Evolutionary conservation across 192 early-diverging fungal species (phyloP).

Genomic region (Blastocladiella britannica): DNA sequence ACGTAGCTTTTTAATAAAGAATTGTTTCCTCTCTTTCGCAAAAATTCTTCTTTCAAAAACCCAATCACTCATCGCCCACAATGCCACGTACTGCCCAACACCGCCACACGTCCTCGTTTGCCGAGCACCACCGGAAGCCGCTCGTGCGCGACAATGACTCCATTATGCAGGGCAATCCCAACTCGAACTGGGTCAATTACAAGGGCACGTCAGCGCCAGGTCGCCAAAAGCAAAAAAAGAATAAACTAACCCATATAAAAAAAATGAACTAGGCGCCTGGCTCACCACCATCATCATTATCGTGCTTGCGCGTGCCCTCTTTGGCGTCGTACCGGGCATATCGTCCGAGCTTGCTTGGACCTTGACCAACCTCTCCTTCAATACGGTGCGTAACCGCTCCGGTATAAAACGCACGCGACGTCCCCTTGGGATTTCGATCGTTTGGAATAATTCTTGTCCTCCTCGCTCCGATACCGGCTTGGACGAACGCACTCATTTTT

Average conservation of each 20-base stretch:
- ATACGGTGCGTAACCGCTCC: slow-evolving; percentile 36
- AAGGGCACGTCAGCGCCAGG: slow-evolving; percentile 12
- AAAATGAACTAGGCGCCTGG: slow-evolving; percentile 56
- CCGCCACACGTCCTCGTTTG: background rate
- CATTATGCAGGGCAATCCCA: slow-evolving; percentile 16
- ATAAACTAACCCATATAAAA: background rate
- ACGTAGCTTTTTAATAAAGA: slow-evolving; percentile 31
- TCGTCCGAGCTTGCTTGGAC: slow-evolving; percentile 90
- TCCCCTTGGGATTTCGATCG: background rate
- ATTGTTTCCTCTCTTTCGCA: no score
- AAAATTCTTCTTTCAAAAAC: no score
- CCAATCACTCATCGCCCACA: background rate
- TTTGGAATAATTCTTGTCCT: background rate
- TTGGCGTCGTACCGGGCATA: slow-evolving; percentile 73
- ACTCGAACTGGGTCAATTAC: slow-evolving; percentile 34
- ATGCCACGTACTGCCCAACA: background rate
- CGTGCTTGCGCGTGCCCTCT: slow-evolving; percentile 48
- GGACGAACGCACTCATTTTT: background rate
- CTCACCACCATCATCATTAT: slow-evolving; percentile 70
- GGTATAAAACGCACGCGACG: background rate
- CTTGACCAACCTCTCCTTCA: slow-evolving; percentile 78
- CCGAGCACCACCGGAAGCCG: background rate
- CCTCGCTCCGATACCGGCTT: background rate
- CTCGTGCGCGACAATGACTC: slow-evolving; percentile 1
- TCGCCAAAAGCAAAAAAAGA: slow-evolving; percentile 1